Evolutionary conservation across 73 alveolate genomes (phyloP).

Genomic region (Paramecium sonneborni): DNA sequence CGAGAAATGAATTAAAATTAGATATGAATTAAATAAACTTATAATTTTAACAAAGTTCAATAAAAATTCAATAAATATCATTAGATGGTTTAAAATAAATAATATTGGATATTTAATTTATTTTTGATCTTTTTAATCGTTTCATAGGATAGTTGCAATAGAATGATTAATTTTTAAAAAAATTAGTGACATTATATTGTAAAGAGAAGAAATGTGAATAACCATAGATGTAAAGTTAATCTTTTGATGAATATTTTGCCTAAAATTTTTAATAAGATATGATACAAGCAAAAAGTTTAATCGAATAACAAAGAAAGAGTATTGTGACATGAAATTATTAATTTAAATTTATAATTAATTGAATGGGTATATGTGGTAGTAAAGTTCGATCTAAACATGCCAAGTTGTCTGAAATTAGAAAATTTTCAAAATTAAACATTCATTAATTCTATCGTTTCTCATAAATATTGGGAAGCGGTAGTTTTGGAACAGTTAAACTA

Average conservation of each 20-base stretch:
- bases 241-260: neutral
- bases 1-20: neutral
- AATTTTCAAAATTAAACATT: constrained; percentile 42
- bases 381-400: neutral
- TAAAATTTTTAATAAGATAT: neutral
- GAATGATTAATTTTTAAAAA: neutral
- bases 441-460: constrained; percentile 49
- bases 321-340: neutral
- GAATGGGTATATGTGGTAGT: neutral
- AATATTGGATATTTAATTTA: neutral
- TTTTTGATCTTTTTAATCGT: neutral
- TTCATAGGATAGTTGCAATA: neutral
- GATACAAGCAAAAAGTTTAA: constrained; percentile 17
- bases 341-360: neutral
- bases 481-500: constrained; percentile 67
- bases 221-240: neutral
- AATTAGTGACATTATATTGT: neutral
- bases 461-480: constrained; percentile 66
- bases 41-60: neutral
- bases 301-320: constrained; percentile 17
- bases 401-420: neutral
- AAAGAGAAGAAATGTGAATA: constrained; percentile 33
- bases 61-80: neutral
- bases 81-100: neutral
- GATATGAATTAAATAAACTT: constrained; percentile 41